Evolutionary conservation across 2,329 filamentous ascomycete genomes (phyloP), one percentile per base, ranked within the genome.

Genomic region (Neophaeococcomyces aloes): DNA sequence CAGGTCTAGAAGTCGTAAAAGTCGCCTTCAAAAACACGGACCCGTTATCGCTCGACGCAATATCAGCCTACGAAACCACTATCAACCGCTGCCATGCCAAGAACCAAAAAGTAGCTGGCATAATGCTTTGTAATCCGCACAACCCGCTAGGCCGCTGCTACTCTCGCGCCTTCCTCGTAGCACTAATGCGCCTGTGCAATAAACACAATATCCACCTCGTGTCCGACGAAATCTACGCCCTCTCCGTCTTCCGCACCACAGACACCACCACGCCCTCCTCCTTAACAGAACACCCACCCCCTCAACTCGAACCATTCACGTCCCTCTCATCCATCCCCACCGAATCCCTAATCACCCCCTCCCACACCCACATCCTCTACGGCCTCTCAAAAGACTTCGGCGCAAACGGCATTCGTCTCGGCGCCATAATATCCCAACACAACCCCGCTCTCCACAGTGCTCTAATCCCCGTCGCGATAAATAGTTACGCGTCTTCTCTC

Each of bases 191-290:
- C 2, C 52, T 77, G 25, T 77, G 74, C 50, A 59, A 71, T 41
- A 63, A 65, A 43, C 59, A 76, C 49, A 48, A 61, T 2, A 57
- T 78, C 3, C 73, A 78, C 50, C 59, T 78, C 29, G 65, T 78
- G 56, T 69, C 66, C 50, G 75, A 79, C 53, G 75, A 79, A 53
- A 70, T 79, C 30, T 78, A 78, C 52, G 75, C 72, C 2, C 54
- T 74, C 3, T 76, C 74, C 0, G 59, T 69, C 1, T 78, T 67
- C 55, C 47, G 63, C 5, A 74, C 68, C 47, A 59, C 23, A 29
- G 59, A 49, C n/a, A n/a, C n/a, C n/a, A n/a, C n/a, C n/a, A n/a
- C n/a, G n/a, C n/a, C n/a, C n/a, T n/a, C n/a, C n/a, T n/a, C n/a
- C n/a, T n/a, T n/a, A n/a, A n/a, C n/a, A n/a, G n/a, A n/a, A n/a